phyloP scores from a whole-genome alignment of 495 filamentous ascomycete genomes.

The Collariella sp. region DNA sequence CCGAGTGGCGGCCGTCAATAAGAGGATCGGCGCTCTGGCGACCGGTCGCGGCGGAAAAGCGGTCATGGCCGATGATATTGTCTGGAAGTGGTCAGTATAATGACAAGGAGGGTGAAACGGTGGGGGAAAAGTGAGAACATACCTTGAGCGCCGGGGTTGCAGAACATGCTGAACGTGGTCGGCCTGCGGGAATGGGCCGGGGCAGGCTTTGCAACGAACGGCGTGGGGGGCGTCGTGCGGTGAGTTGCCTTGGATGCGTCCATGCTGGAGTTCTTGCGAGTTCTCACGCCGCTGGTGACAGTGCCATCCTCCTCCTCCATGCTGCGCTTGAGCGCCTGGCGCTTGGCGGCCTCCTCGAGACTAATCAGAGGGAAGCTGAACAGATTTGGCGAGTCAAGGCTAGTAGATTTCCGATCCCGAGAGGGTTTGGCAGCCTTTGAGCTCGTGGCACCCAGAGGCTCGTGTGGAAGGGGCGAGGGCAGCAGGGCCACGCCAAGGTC shows the following conservation, averaged over 20 bases:
- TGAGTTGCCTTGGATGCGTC: conserved; percentile 15
- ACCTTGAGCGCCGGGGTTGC: background rate
- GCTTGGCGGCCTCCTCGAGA: conserved; percentile 20
- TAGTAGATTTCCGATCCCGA: background rate
- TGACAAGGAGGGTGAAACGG: background rate
- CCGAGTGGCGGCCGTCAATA: background rate
- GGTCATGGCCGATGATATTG: background rate
- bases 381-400: conserved; percentile 9
- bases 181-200: conserved; percentile 9
- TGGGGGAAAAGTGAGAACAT: background rate
- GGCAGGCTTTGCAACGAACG: conserved; percentile 11
- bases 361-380: conserved; percentile 24
- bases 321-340: conserved; percentile 10
- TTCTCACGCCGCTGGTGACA: conserved; percentile 8
- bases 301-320: conserved; percentile 18
- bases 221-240: conserved; percentile 14
- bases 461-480: background rate
- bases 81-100: background rate
- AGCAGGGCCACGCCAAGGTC: background rate
- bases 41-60: background rate
- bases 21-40: conserved; percentile 5
- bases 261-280: conserved; percentile 18
- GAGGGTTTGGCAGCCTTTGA: background rate
- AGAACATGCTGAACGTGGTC: conserved; percentile 4
- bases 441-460: background rate